Percentiles rank a stretch among this genome's conserved stretches.
These are phyloP conservation scores for Exophiala aquamarina DNA, from an alignment of 2,329 filamentous ascomycete genomes.

Conservation along the genomic window DNA sequence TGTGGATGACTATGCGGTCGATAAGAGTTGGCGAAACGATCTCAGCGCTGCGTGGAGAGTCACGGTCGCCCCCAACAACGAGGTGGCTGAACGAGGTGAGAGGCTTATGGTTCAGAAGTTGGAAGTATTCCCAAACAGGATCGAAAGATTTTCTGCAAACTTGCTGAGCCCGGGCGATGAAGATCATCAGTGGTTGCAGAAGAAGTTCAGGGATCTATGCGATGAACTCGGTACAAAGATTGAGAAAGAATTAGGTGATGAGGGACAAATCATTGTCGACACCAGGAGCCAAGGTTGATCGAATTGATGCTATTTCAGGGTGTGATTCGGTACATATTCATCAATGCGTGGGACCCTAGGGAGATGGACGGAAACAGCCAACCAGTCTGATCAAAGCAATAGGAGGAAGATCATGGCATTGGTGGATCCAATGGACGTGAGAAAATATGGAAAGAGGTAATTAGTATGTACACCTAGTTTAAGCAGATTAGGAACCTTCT, in stretches of 20 bases:
- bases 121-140: constrained; percentile 39
- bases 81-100: not conserved
- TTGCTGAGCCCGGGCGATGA: constrained; percentile 31
- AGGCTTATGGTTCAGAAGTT: constrained; percentile 29
- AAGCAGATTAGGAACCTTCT: too few relatives aligned
- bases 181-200: constrained; percentile 35
- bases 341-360: too few relatives aligned
- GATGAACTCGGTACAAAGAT: constrained; percentile 32
- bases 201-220: constrained; percentile 32
- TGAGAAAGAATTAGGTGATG: constrained; percentile 25
- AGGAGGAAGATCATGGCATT: too few relatives aligned
- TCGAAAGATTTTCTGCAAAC: constrained; percentile 35
- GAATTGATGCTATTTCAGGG: too few relatives aligned
- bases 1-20: constrained; percentile 44
- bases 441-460: too few relatives aligned
- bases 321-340: too few relatives aligned
- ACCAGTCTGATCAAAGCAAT: too few relatives aligned
- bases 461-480: too few relatives aligned
- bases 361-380: too few relatives aligned
- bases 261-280: constrained; percentile 35
- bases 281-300: too few relatives aligned
- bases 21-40: constrained; percentile 38
- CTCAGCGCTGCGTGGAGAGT: constrained; percentile 42
- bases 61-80: constrained; percentile 26
- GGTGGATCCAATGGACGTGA: too few relatives aligned